phyloP scores from a whole-genome alignment of 192 early-diverging fungal genomes.

The Umbelopsis vinacea region DNA sequence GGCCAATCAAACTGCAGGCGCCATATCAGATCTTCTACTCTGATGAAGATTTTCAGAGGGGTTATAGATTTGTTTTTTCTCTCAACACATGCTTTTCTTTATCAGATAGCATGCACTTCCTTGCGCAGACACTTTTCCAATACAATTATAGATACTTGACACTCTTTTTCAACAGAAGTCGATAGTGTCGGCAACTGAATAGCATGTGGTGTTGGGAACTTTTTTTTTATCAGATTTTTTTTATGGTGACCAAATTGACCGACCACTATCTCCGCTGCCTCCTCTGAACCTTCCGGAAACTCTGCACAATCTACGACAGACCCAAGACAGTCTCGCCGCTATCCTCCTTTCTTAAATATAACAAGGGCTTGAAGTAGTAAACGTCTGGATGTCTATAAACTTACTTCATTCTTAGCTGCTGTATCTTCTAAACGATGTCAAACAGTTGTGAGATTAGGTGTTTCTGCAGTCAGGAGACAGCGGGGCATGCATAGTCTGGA shows the following conservation, averaged over 20 bases:
- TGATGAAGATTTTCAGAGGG: too few relatives aligned
- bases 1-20: constrained; percentile 7
- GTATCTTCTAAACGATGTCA: neutral
- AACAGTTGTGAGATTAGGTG: too few relatives aligned
- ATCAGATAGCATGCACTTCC: too few relatives aligned
- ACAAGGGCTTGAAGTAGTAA: too few relatives aligned
- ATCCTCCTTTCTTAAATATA: too few relatives aligned
- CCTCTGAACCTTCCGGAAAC: constrained; percentile 9
- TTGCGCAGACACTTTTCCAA: too few relatives aligned
- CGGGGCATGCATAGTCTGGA: neutral
- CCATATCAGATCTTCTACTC: neutral
- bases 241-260: neutral
- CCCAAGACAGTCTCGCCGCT: too few relatives aligned
- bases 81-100: too few relatives aligned
- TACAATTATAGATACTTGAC: neutral
- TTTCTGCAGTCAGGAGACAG: neutral
- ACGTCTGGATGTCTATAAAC: too few relatives aligned
- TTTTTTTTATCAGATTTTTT: constrained; percentile 20
- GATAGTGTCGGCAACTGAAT: neutral
- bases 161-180: neutral
- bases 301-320: neutral
- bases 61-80: too few relatives aligned
- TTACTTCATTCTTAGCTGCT: too few relatives aligned
- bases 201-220: neutral
- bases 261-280: constrained; percentile 1